Evolutionary conservation across 2,329 filamentous ascomycete species (phyloP).

Genomic region (Xylariaceae sp.): DNA sequence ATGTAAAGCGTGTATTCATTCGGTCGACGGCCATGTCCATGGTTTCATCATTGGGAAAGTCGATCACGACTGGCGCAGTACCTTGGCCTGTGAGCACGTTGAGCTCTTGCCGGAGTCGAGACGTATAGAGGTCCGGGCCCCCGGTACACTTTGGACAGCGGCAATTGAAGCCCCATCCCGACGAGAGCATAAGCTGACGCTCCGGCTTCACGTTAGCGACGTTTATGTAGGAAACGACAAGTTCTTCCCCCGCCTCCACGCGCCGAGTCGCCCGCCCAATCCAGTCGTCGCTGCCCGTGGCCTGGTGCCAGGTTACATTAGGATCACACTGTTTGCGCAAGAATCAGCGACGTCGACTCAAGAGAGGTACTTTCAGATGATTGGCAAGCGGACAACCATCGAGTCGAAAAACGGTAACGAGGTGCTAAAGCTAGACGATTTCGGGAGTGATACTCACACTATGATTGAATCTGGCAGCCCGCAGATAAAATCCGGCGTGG

Average conservation of each 20-base stretch:
- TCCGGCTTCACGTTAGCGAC: too few species aligned
- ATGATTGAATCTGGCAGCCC: slow-evolving; percentile 9
- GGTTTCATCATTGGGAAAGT: neutral
- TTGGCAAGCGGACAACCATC: neutral
- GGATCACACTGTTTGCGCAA: slow-evolving; percentile 6
- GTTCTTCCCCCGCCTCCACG: slow-evolving; percentile 6
- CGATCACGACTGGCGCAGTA: neutral
- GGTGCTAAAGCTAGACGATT: neutral
- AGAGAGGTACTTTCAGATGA: too few species aligned
- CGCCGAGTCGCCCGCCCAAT: slow-evolving; percentile 1
- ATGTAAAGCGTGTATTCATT: too few species aligned
- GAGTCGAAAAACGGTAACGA: neutral
- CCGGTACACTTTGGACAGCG: neutral
- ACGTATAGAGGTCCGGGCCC: slow-evolving; percentile 3
- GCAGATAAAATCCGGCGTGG: too few species aligned
- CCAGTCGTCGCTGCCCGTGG: neutral
- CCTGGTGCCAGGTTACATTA: neutral
- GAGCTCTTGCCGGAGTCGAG: slow-evolving; percentile 1
- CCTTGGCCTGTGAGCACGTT: neutral
- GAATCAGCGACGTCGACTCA: neutral
- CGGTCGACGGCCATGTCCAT: too few species aligned
- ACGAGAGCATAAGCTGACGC: too few species aligned
- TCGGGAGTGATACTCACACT: slow-evolving; percentile 3
- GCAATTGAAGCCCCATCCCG: slow-evolving; percentile 6
- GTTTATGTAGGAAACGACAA: neutral